Percentiles rank a stretch among this genome's conserved stretches.
phyloP scores from a whole-genome alignment of 2,329 filamentous ascomycete genomes.

The Fusarium lyarnte region DNA sequence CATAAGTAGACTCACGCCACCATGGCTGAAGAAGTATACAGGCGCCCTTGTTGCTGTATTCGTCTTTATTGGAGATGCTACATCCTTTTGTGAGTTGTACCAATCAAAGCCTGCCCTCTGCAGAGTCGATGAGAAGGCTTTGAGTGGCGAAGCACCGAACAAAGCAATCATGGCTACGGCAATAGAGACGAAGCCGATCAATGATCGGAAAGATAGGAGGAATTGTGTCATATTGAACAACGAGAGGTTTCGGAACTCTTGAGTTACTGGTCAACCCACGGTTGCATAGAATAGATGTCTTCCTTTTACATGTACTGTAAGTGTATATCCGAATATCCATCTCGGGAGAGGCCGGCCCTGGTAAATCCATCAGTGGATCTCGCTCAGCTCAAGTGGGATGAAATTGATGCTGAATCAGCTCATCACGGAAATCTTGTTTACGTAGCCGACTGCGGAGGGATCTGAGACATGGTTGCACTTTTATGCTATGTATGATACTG shows the following conservation, averaged over 20 bases:
- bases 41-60: slow-evolving; percentile 44
- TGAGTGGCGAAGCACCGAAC: slow-evolving; percentile 36
- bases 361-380: slow-evolving; percentile 27
- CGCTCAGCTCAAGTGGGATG: slow-evolving; percentile 13
- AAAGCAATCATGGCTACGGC: slow-evolving; percentile 37
- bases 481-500: not conserved
- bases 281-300: not conserved
- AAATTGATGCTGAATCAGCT: slow-evolving; percentile 35
- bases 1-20: slow-evolving; percentile 52
- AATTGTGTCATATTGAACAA: slow-evolving; percentile 34
- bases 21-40: slow-evolving; percentile 62
- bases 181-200: slow-evolving; percentile 37
- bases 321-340: slow-evolving; percentile 43
- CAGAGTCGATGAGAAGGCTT: slow-evolving; percentile 35
- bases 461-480: not conserved
- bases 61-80: not conserved
- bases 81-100: slow-evolving; percentile 23
- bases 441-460: not conserved
- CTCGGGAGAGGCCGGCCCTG: slow-evolving; percentile 2
- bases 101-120: slow-evolving; percentile 34
- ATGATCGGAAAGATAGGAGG: slow-evolving; percentile 25
- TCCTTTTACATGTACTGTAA: slow-evolving; percentile 10
- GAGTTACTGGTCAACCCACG: not conserved
- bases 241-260: not conserved
- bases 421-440: not conserved